Percentiles rank a stretch among this genome's conserved stretches.
Conservation (phyloP, 2,329 filamentous ascomycete species). For the Pseudogymnoascus sp. region DNA sequence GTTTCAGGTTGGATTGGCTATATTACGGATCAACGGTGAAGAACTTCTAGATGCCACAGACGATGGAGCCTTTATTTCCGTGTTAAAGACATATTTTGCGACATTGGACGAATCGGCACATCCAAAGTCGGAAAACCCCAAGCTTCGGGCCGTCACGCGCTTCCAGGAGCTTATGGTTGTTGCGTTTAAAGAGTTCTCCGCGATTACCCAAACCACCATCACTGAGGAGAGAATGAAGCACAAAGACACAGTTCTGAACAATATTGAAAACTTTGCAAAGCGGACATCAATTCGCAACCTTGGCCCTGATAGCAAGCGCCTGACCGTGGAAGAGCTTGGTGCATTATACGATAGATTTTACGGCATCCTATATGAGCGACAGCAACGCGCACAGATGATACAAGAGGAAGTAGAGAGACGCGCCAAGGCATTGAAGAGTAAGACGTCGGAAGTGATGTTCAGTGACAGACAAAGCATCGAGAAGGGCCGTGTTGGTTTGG, state of each 20-base stretch:
- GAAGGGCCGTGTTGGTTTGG: slow-evolving; percentile 78
- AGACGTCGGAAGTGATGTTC: slow-evolving; percentile 38
- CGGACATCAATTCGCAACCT: slow-evolving; percentile 92
- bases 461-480: slow-evolving; percentile 51
- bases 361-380: slow-evolving; percentile 79
- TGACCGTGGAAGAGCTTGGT: slow-evolving; percentile 77
- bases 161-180: slow-evolving; percentile 99
- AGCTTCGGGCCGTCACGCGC: slow-evolving; percentile 83
- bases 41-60: slow-evolving; percentile 88
- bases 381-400: slow-evolving; percentile 70
- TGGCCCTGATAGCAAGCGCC: slow-evolving; percentile 87
- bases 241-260: slow-evolving; percentile 88
- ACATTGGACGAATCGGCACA: slow-evolving; percentile 92
- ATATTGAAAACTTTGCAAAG: slow-evolving; percentile 96
- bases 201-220: slow-evolving; percentile 88
- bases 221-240: slow-evolving; percentile 84
- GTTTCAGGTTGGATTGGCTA: slow-evolving; percentile 95
- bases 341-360: slow-evolving; percentile 94
- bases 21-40: slow-evolving; percentile 92
- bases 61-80: slow-evolving; percentile 92
- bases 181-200: slow-evolving; percentile 95
- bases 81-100: slow-evolving; percentile 90
- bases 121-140: slow-evolving; percentile 89
- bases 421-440: slow-evolving; percentile 53
- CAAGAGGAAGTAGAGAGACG: slow-evolving; percentile 65